These are phyloP conservation scores for Haplographium delicatum DNA, from an alignment of 495 filamentous ascomycete species.

Conservation along the genomic window DNA sequence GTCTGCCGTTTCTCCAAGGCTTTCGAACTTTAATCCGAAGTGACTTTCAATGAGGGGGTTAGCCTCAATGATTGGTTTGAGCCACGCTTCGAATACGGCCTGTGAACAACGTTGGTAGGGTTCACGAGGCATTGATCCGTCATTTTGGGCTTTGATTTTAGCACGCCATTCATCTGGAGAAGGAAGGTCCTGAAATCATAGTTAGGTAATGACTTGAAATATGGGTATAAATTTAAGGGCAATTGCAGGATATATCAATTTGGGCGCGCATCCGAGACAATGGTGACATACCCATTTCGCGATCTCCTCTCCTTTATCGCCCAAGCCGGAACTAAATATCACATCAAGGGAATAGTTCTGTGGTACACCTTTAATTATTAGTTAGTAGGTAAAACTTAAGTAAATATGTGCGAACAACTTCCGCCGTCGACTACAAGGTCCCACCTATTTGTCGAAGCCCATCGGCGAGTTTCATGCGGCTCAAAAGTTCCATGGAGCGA, in stretches of 20 bases:
- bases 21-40: constrained; percentile 20
- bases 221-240: too few relatives aligned
- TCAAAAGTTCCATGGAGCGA: constrained; percentile 32
- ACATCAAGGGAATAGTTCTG: neutral
- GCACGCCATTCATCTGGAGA: neutral
- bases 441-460: constrained; percentile 19
- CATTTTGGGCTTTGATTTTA: neutral
- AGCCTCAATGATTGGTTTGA: constrained; percentile 4
- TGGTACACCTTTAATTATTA: neutral
- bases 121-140: constrained; percentile 3
- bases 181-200: neutral
- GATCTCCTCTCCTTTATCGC: neutral
- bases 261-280: too few relatives aligned
- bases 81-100: constrained; percentile 1
- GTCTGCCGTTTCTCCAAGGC: constrained; percentile 13
- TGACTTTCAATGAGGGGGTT: neutral
- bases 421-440: too few relatives aligned
- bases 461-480: constrained; percentile 28
- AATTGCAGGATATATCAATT: too few relatives aligned
- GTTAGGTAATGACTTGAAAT: too few relatives aligned
- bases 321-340: neutral
- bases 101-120: constrained; percentile 2
- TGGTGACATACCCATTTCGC: constrained; percentile 4
- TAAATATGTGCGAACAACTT: too few relatives aligned
- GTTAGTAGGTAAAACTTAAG: too few relatives aligned